phyloP scores from a whole-genome alignment of 352 stramenopile species.

The Globisporangium cystogenes region DNA sequence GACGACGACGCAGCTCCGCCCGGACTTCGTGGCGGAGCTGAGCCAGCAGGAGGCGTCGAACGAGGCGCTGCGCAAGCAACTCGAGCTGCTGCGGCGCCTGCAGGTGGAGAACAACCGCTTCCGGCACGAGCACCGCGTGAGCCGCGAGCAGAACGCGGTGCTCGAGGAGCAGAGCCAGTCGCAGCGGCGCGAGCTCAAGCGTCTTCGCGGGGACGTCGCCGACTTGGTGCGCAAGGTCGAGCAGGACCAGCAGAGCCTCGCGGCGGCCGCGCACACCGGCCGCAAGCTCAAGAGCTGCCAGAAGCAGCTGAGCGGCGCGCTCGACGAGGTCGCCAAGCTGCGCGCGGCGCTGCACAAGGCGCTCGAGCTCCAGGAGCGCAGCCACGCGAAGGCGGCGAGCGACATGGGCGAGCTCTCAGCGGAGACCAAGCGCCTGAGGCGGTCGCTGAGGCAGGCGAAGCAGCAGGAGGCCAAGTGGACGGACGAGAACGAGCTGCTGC shows the following conservation, averaged over 20 bases:
- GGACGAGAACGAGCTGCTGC: conserved; percentile 34
- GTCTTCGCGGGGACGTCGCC: conserved; percentile 33
- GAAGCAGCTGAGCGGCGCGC: conserved; percentile 27
- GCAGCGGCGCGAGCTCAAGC: conserved; percentile 41
- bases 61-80: conserved; percentile 55
- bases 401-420: conserved; percentile 28
- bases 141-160: conserved; percentile 39
- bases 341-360: conserved; percentile 31
- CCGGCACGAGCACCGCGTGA: conserved; percentile 35
- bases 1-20: neutral
- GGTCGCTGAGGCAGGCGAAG: conserved; percentile 33
- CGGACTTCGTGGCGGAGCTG: conserved; percentile 22
- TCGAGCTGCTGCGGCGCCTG: conserved; percentile 60
- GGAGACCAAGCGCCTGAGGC: conserved; percentile 47
- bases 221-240: conserved; percentile 25
- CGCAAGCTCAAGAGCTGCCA: conserved; percentile 43
- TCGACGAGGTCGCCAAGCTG: conserved; percentile 31
- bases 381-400: conserved; percentile 25
- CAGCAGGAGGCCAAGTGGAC: conserved; percentile 24
- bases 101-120: conserved; percentile 75
- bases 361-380: conserved; percentile 23
- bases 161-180: conserved; percentile 35
- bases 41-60: conserved; percentile 58
- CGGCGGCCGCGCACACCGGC: conserved; percentile 21
- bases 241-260: conserved; percentile 31